A percentile compares a stretch with the other conserved stretches of the same genome.
These are phyloP conservation scores for Coprinopsis strossmayeri DNA, from an alignment of 768 basidiomycete genomes.

Conservation along the genomic window DNA sequence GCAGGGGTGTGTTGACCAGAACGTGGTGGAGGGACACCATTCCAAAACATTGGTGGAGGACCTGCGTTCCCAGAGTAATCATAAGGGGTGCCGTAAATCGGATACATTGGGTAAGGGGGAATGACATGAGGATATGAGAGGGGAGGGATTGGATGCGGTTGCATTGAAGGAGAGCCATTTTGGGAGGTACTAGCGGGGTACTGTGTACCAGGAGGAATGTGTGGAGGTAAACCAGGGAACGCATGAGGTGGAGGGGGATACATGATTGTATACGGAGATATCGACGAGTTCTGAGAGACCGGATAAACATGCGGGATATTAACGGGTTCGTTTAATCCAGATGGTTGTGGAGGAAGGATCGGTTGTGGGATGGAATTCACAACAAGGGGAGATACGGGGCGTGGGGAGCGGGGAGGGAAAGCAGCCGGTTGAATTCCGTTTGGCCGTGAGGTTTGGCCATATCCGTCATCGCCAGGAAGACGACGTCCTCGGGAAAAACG, in stretches of 20 bases:
- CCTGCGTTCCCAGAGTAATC: slow-evolving; percentile 19
- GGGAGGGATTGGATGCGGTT: slow-evolving; percentile 5
- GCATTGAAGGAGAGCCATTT: slow-evolving; percentile 10
- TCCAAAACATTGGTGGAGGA: slow-evolving; percentile 35
- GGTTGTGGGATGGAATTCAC: not conserved
- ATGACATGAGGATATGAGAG: slow-evolving; percentile 11
- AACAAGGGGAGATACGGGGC: not conserved
- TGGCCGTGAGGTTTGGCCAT: slow-evolving; percentile 1
- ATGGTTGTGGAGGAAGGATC: not conserved
- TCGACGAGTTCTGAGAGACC: slow-evolving; percentile 7
- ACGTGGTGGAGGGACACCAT: slow-evolving; percentile 17
- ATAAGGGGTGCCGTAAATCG: slow-evolving; percentile 11
- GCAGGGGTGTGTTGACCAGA: slow-evolving; percentile 21
- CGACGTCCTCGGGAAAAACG: slow-evolving; percentile 26
- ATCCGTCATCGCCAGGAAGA: slow-evolving; percentile 32
- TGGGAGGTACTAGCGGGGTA: not conserved
- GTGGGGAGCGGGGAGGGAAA: slow-evolving; percentile 3
- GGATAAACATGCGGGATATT: slow-evolving; percentile 6
- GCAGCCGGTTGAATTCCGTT: slow-evolving; percentile 2
- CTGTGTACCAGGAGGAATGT: not conserved
- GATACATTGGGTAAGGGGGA: slow-evolving; percentile 1
- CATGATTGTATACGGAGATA: slow-evolving; percentile 8
- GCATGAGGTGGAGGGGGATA: slow-evolving; percentile 12
- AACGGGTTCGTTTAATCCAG: not conserved
- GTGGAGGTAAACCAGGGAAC: not conserved